These are phyloP conservation scores for Amoebophrya sp. DNA, from an alignment of 169 alveolate species.

Conservation along the genomic window DNA sequence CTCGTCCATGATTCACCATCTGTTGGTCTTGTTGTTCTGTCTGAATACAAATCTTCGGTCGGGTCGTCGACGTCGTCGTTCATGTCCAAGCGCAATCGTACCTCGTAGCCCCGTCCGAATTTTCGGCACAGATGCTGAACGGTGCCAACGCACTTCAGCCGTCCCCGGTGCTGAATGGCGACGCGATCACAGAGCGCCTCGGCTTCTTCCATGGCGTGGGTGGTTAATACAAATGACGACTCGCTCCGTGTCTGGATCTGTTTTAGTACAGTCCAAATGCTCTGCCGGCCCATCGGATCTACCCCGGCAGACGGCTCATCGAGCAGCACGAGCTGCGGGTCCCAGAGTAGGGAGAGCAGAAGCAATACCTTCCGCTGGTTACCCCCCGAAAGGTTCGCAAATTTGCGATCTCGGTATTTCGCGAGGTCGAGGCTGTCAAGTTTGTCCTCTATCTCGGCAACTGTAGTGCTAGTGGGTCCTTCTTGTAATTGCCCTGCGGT, in stretches of 20 bases:
- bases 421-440: neutral
- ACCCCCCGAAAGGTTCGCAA: neutral
- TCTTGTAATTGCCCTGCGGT: no score
- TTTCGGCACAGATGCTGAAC: slow-evolving; percentile 43
- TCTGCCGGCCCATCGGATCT: neutral
- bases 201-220: neutral
- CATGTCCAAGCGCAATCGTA: neutral
- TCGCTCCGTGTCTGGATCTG: neutral
- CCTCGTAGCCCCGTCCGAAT: neutral
- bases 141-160: slow-evolving; percentile 62
- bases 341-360: neutral
- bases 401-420: neutral
- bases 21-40: no score
- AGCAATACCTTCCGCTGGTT: neutral
- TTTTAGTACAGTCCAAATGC: neutral
- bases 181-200: slow-evolving; percentile 66
- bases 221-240: neutral
- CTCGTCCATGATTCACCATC: no score
- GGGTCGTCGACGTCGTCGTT: neutral
- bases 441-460: neutral
- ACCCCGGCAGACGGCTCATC: neutral
- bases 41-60: no score
- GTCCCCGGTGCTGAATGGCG: slow-evolving; percentile 72
- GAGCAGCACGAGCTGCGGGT: neutral
- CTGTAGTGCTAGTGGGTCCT: neutral